A percentile compares a stretch with the other conserved stretches of the same genome.
These are phyloP conservation scores for Ascoidea asiatica DNA, from an alignment of 805 yeast species.

Conservation along the genomic window DNA sequence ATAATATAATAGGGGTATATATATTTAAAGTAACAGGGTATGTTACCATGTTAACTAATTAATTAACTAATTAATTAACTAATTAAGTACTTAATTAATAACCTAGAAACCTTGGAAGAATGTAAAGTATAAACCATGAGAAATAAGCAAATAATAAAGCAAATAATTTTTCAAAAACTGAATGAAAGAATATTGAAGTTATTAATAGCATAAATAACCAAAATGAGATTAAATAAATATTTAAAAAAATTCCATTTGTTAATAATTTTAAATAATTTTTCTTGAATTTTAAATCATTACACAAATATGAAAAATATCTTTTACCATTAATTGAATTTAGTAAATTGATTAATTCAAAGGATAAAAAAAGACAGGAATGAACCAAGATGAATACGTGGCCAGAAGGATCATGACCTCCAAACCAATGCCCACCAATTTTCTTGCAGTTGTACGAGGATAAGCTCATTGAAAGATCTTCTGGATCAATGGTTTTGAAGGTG, in stretches of 20 bases:
- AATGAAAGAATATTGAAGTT: conserved; percentile 80
- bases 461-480: conserved; percentile 1
- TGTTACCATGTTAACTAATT: too few species aligned
- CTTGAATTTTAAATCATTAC: too few species aligned
- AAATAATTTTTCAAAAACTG: conserved; percentile 56
- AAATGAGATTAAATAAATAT: conserved; percentile 25
- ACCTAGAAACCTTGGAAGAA: conserved; percentile 18
- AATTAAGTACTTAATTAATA: too few species aligned
- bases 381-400: conserved; percentile 81
- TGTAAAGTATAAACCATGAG: conserved; percentile 28
- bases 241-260: conserved; percentile 15
- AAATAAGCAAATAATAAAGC: conserved; percentile 55
- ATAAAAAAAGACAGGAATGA: conserved; percentile 48
- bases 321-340: conserved; percentile 4
- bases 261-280: conserved; percentile 4
- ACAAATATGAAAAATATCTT: too few species aligned
- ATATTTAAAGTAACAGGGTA: neutral
- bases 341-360: conserved; percentile 38
- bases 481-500: neutral
- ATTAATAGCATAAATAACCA: conserved; percentile 86
- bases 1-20: neutral
- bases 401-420: conserved; percentile 90
- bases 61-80: too few species aligned
- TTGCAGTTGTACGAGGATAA: conserved; percentile 34
- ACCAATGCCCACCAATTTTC: conserved; percentile 50